A percentile compares a stretch with the other conserved stretches of the same genome.
These are phyloP conservation scores for Peniophora sp. DNA, from an alignment of 1,284 basidiomycete species.

Conservation along the genomic window DNA sequence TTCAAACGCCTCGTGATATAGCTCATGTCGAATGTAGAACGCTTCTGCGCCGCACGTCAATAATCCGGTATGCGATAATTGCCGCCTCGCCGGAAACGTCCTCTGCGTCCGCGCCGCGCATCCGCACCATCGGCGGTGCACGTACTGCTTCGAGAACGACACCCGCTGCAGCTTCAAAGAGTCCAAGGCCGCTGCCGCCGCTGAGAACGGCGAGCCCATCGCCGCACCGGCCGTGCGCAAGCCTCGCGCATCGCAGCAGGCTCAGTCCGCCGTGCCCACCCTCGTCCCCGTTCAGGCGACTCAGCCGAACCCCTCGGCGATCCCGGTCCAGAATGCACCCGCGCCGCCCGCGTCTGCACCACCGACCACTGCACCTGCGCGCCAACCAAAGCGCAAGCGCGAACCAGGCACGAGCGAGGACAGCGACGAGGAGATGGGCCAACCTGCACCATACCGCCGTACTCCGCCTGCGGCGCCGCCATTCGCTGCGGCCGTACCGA, in stretches of 20 bases:
- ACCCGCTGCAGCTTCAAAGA: conserved; percentile 1
- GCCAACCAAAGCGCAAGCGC: not conserved
- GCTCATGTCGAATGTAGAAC: too few relatives aligned
- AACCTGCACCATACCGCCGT: too few relatives aligned
- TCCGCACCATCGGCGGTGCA: not conserved
- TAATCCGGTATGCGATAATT: not conserved
- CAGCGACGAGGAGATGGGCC: not conserved
- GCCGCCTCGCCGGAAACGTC: not conserved
- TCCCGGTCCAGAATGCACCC: too few relatives aligned
- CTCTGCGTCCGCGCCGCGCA: not conserved
- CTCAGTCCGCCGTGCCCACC: too few relatives aligned
- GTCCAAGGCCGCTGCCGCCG: not conserved
- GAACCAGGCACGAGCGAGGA: not conserved
- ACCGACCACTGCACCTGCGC: too few relatives aligned
- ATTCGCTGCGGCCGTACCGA: too few relatives aligned
- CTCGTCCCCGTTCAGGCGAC: too few relatives aligned
- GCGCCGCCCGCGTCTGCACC: too few relatives aligned
- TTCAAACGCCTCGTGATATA: too few relatives aligned
- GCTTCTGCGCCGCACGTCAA: too few relatives aligned
- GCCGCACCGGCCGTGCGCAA: not conserved
- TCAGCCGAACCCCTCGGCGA: too few relatives aligned
- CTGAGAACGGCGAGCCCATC: not conserved
- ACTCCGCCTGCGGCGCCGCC: too few relatives aligned
- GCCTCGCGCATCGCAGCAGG: not conserved
- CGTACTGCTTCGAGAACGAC: not conserved